Evolutionary conservation across 2,329 filamentous ascomycete genomes (phyloP).

Genomic region (Colletotrichum spaethianum): DNA sequence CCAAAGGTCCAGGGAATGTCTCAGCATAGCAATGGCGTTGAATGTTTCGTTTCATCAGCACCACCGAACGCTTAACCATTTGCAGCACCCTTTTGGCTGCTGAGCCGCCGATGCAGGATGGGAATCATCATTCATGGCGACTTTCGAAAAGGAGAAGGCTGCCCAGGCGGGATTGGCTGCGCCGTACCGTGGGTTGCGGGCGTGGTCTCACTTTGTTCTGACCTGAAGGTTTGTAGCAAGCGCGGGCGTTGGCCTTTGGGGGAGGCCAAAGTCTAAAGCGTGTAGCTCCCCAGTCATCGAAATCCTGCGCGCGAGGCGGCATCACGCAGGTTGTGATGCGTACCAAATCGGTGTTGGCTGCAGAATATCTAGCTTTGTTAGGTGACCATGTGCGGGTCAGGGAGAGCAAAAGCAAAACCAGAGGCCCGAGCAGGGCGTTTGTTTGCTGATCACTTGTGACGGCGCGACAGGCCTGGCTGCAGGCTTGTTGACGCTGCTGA

Average conservation of each 20-base stretch:
- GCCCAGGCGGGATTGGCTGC: slow-evolving; percentile 14
- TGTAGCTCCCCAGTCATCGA: background rate
- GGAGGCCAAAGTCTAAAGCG: background rate
- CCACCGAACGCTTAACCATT: slow-evolving; percentile 29
- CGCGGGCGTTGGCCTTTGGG: slow-evolving; percentile 30
- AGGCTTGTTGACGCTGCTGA: slow-evolving; percentile 6
- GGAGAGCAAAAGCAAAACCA: background rate
- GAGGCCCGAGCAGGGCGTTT: slow-evolving; percentile 19
- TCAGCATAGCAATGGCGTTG: slow-evolving; percentile 35
- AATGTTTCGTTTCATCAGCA: slow-evolving; percentile 38
- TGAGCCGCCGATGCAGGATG: slow-evolving; percentile 28
- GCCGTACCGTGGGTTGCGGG: slow-evolving; percentile 14
- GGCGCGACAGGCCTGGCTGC: slow-evolving; percentile 15
- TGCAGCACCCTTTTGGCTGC: slow-evolving; percentile 24
- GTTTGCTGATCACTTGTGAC: slow-evolving; percentile 23
- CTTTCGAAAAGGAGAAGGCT: background rate
- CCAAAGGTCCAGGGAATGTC: slow-evolving; percentile 16
- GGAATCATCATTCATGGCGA: slow-evolving; percentile 14
- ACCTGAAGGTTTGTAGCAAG: background rate
- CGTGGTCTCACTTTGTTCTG: slow-evolving; percentile 27
- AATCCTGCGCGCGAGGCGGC: background rate
- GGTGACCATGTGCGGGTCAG: background rate
- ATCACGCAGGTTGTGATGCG: background rate
- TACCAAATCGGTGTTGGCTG: background rate
- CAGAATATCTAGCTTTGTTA: slow-evolving; percentile 20